phyloP scores from a whole-genome alignment of 1,284 basidiomycete genomes.

The Cryptococcus floricola region DNA sequence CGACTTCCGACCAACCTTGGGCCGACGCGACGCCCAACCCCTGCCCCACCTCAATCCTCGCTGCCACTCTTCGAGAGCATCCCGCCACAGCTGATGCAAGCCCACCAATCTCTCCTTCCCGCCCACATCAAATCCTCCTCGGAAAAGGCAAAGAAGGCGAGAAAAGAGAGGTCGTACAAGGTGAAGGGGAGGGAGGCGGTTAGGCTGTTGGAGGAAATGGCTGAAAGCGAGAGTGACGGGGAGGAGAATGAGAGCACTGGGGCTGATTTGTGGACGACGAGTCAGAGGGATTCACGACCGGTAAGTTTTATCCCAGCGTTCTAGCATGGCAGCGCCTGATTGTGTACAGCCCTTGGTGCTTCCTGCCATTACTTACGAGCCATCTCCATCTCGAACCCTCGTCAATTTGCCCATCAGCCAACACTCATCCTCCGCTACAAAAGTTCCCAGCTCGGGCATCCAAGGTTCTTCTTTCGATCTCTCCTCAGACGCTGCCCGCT shows the following conservation, averaged over 20 bases:
- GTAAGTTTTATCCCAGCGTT: neutral
- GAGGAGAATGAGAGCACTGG: neutral
- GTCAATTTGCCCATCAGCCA: too few species aligned
- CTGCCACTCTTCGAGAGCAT: neutral
- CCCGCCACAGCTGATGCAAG: neutral
- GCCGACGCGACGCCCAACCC: too few species aligned
- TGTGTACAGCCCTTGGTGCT: neutral
- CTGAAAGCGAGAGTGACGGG: neutral
- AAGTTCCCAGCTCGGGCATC: too few species aligned
- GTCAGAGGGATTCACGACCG: neutral
- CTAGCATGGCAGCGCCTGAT: neutral
- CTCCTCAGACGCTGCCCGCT: neutral
- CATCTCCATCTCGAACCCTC: too few species aligned
- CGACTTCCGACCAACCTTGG: too few species aligned
- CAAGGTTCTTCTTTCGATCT: too few species aligned
- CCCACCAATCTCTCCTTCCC: slow-evolving; percentile 1
- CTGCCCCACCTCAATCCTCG: too few species aligned
- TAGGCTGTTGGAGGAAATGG: neutral
- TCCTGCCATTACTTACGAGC: neutral
- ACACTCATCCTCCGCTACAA: too few species aligned
- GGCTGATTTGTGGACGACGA: neutral
- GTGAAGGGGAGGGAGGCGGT: neutral
- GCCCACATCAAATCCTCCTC: neutral
- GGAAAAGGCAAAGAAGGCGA: neutral
- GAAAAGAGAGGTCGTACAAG: neutral